Evolutionary conservation across 1,284 basidiomycete genomes (phyloP).

Genomic region (Malassezia slooffiae): DNA sequence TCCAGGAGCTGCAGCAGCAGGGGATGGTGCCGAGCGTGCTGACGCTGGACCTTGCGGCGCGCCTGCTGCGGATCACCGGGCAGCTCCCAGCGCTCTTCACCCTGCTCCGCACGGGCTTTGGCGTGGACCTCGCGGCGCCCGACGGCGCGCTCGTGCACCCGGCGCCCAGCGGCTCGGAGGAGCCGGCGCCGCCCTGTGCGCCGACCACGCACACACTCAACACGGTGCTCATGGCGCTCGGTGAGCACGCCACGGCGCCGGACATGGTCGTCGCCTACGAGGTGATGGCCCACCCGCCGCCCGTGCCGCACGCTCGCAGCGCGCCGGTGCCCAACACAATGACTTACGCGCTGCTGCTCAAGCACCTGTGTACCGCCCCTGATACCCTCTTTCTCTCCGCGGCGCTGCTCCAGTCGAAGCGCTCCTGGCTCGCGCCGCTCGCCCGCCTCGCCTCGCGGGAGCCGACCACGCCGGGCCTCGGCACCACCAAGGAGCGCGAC

Average conservation of each 20-base stretch:
- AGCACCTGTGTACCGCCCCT: slow-evolving; percentile 26
- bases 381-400: slow-evolving; percentile 27
- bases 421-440: slow-evolving; percentile 3
- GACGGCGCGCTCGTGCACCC: slow-evolving; percentile 17
- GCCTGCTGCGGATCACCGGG: slow-evolving; percentile 32
- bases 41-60: slow-evolving; percentile 32
- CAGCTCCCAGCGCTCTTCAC: slow-evolving; percentile 28
- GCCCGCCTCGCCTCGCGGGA: not conserved
- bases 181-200: not conserved
- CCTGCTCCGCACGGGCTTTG: slow-evolving; percentile 32
- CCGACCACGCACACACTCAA: slow-evolving; percentile 38
- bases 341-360: slow-evolving; percentile 26
- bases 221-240: slow-evolving; percentile 40
- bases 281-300: slow-evolving; percentile 28
- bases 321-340: slow-evolving; percentile 27
- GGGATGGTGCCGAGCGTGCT: slow-evolving; percentile 19
- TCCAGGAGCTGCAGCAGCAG: slow-evolving; percentile 30
- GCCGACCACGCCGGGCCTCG: slow-evolving; percentile 10
- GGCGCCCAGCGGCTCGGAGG: not conserved
- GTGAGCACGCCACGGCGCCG: slow-evolving; percentile 35
- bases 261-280: slow-evolving; percentile 43
- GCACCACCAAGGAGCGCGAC: slow-evolving; percentile 17
- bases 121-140: slow-evolving; percentile 28
- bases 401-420: slow-evolving; percentile 7
- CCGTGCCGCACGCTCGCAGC: not conserved